Percentiles rank a stretch among this genome's conserved stretches.
Conservation (phyloP, 345 rosid genomes). For the Eucalyptus brandiana region DNA sequence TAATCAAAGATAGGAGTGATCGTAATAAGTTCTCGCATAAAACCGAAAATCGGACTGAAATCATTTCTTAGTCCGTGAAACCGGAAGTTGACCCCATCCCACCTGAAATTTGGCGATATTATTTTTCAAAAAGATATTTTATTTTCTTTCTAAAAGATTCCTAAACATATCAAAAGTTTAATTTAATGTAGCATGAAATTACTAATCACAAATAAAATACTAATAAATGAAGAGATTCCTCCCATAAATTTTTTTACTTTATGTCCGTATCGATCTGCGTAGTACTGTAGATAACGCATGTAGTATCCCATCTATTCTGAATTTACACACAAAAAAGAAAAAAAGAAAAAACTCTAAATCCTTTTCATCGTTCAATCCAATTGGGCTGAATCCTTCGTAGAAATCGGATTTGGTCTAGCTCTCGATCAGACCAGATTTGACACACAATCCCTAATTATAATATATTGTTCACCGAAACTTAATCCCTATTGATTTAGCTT, state of each 20-base stretch:
- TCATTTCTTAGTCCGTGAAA: background rate
- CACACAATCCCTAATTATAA: background rate
- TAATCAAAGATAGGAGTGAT: too few species aligned
- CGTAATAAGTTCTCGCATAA: too few species aligned
- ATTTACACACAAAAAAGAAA: too few species aligned
- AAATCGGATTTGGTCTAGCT: background rate
- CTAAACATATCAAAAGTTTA: background rate
- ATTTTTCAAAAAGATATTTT: background rate
- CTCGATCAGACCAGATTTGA: too few species aligned
- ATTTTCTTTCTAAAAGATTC: background rate
- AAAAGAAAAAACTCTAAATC: background rate
- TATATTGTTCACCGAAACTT: background rate
- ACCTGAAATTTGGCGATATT: background rate
- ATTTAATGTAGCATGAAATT: too few species aligned
- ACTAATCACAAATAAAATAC: background rate
- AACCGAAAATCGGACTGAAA: too few species aligned
- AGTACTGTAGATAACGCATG: too few species aligned
- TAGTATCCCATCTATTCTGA: too few species aligned
- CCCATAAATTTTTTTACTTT: background rate
- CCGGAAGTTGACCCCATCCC: accelerated
- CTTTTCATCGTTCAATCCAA: background rate
- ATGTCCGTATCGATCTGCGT: too few species aligned
- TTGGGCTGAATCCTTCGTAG: background rate
- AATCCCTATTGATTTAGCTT: background rate
- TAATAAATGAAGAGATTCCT: background rate